These are phyloP conservation scores for Nemania abortiva DNA, from an alignment of 2,329 filamentous ascomycete genomes.

Conservation along the genomic window DNA sequence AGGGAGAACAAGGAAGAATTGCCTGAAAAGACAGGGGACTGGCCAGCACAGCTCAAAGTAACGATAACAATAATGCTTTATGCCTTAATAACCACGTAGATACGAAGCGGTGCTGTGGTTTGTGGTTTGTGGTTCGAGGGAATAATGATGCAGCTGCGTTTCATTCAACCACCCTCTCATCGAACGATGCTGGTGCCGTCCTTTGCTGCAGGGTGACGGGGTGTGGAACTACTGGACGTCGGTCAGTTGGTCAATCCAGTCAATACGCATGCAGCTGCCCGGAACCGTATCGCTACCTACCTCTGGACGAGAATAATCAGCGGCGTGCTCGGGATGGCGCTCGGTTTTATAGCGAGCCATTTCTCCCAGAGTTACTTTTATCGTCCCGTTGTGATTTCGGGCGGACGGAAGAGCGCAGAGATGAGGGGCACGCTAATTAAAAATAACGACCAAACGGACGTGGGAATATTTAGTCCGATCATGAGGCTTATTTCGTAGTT, in stretches of 20 bases:
- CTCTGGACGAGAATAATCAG: not conserved
- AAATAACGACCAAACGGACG: constrained; percentile 5
- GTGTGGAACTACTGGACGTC: constrained; percentile 8
- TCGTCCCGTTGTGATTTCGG: constrained; percentile 19
- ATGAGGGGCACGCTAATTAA: constrained; percentile 35
- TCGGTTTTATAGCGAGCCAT: constrained; percentile 23
- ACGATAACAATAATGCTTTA: not conserved
- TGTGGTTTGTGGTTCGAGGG: constrained; percentile 23
- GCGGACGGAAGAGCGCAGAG: constrained; percentile 28
- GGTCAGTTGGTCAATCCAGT: not conserved
- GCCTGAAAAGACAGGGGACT: constrained; percentile 2
- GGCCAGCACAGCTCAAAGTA: not conserved
- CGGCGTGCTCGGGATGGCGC: not conserved
- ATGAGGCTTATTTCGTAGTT: not conserved
- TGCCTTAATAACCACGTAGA: not conserved
- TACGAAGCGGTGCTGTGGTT: constrained; percentile 5
- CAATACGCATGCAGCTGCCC: constrained; percentile 14
- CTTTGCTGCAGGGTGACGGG: constrained; percentile 19
- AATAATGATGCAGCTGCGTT: constrained; percentile 22
- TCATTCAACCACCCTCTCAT: constrained; percentile 25
- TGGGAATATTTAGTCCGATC: not conserved
- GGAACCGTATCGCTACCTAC: constrained; percentile 1
- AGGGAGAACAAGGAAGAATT: not conserved
- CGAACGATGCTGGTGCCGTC: constrained; percentile 27
- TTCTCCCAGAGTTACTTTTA: not conserved